phyloP scores from a whole-genome alignment of 202 grass and related monocot genomes.

The Carex arenaria region DNA sequence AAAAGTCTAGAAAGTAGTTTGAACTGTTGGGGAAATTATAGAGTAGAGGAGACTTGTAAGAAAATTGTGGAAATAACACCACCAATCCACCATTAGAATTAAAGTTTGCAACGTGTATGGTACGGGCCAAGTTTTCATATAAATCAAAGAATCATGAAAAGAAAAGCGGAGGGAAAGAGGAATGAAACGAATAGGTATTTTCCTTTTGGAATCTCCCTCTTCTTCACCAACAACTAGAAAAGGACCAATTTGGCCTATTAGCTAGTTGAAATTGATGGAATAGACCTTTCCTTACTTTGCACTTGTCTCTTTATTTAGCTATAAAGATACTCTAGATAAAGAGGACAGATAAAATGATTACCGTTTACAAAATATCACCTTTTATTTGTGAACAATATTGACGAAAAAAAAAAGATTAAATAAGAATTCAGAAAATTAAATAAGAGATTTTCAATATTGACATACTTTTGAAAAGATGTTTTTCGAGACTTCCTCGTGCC shows the following conservation, averaged over 20 bases:
- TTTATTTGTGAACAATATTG: neutral
- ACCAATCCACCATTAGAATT: too few relatives aligned
- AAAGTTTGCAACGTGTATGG: slow-evolving; percentile 4
- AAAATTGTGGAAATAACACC: neutral
- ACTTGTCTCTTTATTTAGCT: neutral
- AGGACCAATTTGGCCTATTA: slow-evolving; percentile 12
- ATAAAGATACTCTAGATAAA: neutral
- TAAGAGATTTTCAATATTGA: neutral
- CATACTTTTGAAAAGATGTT: slow-evolving; percentile 70
- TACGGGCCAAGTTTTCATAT: neutral
- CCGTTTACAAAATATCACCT: neutral
- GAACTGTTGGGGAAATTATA: slow-evolving; percentile 21
- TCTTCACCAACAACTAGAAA: slow-evolving; percentile 22
- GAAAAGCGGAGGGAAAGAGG: slow-evolving; percentile 11
- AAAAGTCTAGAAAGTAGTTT: slow-evolving; percentile 32
- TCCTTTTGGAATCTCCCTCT: slow-evolving; percentile 22
- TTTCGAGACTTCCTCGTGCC: slow-evolving; percentile 47
- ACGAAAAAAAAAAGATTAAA: neutral
- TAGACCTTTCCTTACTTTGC: slow-evolving; percentile 3
- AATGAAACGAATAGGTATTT: slow-evolving; percentile 20
- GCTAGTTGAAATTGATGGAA: slow-evolving; percentile 13
- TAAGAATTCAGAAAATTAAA: neutral
- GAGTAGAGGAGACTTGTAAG: slow-evolving; percentile 14
- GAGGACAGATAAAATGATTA: neutral
- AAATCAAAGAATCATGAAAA: slow-evolving; percentile 6